A percentile compares a stretch with the other conserved stretches of the same genome.
Conservation (phyloP, 2,329 filamentous ascomycete genomes). For the Xylaria sp. region DNA sequence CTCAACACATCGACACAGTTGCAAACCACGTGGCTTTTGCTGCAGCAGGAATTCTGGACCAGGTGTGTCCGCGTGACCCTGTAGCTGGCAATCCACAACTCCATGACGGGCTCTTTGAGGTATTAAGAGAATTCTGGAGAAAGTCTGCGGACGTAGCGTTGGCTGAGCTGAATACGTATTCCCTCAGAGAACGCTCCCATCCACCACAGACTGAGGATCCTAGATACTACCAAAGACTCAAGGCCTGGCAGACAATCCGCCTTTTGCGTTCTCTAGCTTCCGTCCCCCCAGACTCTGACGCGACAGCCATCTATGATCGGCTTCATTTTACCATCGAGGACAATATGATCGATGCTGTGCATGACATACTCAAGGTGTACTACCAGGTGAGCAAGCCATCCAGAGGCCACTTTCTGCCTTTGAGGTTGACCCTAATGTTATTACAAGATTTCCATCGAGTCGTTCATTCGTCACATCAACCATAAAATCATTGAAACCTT, state of each 20-base stretch:
- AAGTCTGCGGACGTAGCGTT: constrained; percentile 14
- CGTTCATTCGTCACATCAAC: constrained; percentile 46
- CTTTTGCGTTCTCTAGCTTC: constrained; percentile 38
- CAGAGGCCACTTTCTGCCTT: neutral
- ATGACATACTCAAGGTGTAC: constrained; percentile 53
- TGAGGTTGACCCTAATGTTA: neutral
- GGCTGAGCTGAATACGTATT: constrained; percentile 17
- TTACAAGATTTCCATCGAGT: constrained; percentile 45
- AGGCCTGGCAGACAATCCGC: constrained; percentile 37
- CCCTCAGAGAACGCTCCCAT: constrained; percentile 31
- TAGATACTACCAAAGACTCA: constrained; percentile 41
- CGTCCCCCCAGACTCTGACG: constrained; percentile 7
- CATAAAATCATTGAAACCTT: constrained; percentile 44
- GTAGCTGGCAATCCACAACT: constrained; percentile 32
- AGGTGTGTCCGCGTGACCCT: constrained; percentile 9
- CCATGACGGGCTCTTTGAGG: constrained; percentile 1
- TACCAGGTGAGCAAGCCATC: constrained; percentile 49
- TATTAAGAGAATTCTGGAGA: constrained; percentile 40
- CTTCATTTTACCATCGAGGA: constrained; percentile 40
- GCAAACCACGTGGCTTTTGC: constrained; percentile 31
- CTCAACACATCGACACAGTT: constrained; percentile 43
- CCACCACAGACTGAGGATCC: constrained; percentile 44
- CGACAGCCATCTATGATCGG: constrained; percentile 32
- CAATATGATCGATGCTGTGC: constrained; percentile 51
- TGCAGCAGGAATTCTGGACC: neutral